Evolutionary conservation across 176 grass and related monocot genomes (phyloP), one percentile per base, ranked within the genome.

Genomic region (Eragrostis curvula): DNA sequence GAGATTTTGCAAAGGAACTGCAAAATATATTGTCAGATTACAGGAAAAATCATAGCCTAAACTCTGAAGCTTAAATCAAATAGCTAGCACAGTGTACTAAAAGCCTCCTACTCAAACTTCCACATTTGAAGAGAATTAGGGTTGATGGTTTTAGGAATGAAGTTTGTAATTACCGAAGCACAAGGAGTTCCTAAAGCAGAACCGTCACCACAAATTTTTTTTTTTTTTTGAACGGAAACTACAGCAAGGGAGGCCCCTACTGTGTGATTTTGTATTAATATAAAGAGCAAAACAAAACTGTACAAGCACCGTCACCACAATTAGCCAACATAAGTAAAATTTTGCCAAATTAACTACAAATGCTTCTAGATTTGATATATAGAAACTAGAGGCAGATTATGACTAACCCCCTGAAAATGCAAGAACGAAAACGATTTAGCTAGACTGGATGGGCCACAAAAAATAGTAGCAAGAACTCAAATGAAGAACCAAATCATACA

Each of bases 21-120:
- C 66, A 74, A 85, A 83, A 78, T 16, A 24, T 65, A 89, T 64
- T 3, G 24, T 70, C 62, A 40, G 18, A 50, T 69, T 41, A 73
- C 30, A 63, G 47, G 8, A 50, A 60, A 77, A 60, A 25, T 3
- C 1, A 18, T 18, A 68, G n/a, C 13, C 28, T 53, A 48, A 41
- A 83, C 39, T 66, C 28, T 66, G 46, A 41, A 83, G 53, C 59
- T 52, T 66, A 6, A 30, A 7, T 44, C 12, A 56, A 49, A 20
- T 77, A 16, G 10, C 4, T 36, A 57, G 20, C 8, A 0, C 14
- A 46, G 39, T 20, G 12, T 40, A 59, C 18, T 50, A 13, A 60
- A 51, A 75, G 70, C 1, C 55, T 21, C 25, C 55, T 39, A 52
- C n/a, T 28, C 0, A 41, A 36, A 61, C 61, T 27, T 77, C 53